phyloP scores from a whole-genome alignment of 495 filamentous ascomycete genomes.

The Neurospora sp. region DNA sequence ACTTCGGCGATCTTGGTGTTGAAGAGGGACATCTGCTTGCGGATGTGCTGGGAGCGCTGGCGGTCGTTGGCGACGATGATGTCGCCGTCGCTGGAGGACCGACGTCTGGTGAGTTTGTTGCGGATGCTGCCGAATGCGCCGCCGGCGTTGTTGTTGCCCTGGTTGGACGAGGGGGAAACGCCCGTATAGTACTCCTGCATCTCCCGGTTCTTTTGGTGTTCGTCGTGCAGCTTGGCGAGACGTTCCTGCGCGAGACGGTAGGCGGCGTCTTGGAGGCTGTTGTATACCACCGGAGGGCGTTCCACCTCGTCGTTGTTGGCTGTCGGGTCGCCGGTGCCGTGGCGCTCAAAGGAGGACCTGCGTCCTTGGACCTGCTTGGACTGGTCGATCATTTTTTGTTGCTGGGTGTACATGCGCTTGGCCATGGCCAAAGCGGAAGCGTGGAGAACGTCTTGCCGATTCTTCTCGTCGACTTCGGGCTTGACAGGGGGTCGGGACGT shows the following conservation, averaged over 20 bases:
- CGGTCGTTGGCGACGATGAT: conserved; percentile 46
- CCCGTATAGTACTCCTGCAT: conserved; percentile 59
- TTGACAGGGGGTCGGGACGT: conserved; percentile 65
- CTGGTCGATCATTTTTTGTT: conserved; percentile 49
- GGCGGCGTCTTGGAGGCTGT: conserved; percentile 70
- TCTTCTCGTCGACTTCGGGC: conserved; percentile 63
- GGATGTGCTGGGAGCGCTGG: conserved; percentile 58
- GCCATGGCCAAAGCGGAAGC: conserved; percentile 84
- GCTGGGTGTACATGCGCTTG: conserved; percentile 65
- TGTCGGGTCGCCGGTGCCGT: conserved; percentile 4
- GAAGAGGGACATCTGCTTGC: conserved; percentile 71
- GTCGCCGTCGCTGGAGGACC: conserved; percentile 62
- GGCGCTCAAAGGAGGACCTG: conserved; percentile 17
- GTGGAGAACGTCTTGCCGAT: conserved; percentile 56
- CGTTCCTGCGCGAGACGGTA: conserved; percentile 77
- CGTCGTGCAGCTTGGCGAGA: conserved; percentile 66
- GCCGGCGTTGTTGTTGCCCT: conserved; percentile 4
- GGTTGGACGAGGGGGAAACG: not conserved
- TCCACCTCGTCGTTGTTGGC: conserved; percentile 16
- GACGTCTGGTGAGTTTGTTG: conserved; percentile 47
- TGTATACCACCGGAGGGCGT: conserved; percentile 29
- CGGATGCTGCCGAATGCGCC: conserved; percentile 44
- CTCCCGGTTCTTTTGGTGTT: conserved; percentile 44
- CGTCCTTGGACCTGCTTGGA: conserved; percentile 24
- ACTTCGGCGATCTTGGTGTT: conserved; percentile 56